Evolutionary conservation across 2,329 filamentous ascomycete genomes (phyloP), one percentile per base, ranked within the genome.

Genomic region (Alternaria sp.): DNA sequence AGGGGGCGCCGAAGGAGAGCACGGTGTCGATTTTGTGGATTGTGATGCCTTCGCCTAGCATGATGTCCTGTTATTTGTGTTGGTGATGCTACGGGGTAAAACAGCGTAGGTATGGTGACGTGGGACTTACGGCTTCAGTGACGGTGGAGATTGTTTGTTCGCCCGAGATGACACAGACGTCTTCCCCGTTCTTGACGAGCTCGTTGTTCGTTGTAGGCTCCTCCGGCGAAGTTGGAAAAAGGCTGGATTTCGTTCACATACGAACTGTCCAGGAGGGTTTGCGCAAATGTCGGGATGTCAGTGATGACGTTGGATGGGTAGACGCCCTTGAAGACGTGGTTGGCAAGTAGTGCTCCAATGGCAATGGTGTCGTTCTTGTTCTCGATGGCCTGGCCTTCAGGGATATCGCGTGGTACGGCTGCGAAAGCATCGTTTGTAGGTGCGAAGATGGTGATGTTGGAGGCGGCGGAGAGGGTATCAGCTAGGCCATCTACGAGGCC

Each of bases 161-260:
- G 2, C 84, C 86, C 29, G 81, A 84, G 61, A 80, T 77, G 62
- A 86, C 78, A 4, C 77, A 78, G 3, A 84, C 80, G 21, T 78
- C 77, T 11, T 76, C 72, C 52, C 81, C 78, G 2, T 75, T 62
- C 17, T 72, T 67, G 24, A 78, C 65, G 3, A 79, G 77, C 57
- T 83, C 79, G 14, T 88, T 81, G 26, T 84, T 83, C 79, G 14
- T 88, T 81, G 26, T 84, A 80, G 66, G 88, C 86, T 2, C 85
- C 85, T 8, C 81, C 83, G 1, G 84, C 85, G 9, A 88, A 81
- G 58, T 86, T 86, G 61, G 82, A 79, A 66, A 83, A 88, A 0
- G 78, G 77, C 65, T 79, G 77, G 7, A 65, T 51, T 9, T 51
- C 33, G 34, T 61, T 62, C 37, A 69, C 60, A 42, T 80, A 78